Conservation (phyloP, 164 flowering plant genomes). For the Vitis vinifera region DNA sequence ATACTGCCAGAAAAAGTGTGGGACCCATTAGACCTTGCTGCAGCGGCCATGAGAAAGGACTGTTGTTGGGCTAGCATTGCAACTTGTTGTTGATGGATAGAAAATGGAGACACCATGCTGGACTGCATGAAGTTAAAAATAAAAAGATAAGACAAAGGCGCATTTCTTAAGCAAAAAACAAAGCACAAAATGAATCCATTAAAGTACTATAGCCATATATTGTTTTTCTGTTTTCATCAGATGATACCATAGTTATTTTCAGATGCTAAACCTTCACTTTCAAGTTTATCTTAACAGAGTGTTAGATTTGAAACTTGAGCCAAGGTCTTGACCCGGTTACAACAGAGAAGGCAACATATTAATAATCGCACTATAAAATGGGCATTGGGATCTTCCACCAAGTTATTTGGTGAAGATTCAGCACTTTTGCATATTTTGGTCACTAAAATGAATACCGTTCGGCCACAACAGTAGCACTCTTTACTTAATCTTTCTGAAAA, state of each 20-base stretch:
- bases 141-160: background rate
- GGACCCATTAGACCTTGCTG: conserved; percentile 12
- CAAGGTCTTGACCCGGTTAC: background rate
- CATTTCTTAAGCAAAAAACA: background rate
- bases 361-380: background rate
- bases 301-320: background rate
- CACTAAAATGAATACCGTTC: too few relatives aligned
- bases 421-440: background rate
- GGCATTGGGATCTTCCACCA: background rate
- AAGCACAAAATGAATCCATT: background rate
- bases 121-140: conserved; percentile 23
- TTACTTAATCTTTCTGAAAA: background rate
- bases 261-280: background rate
- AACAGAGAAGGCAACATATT: background rate
- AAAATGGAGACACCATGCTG: conserved; percentile 31
- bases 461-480: too few relatives aligned
- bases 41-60: conserved; percentile 16
- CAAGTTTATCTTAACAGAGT: background rate
- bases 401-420: background rate
- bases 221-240: background rate
- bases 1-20: conserved; percentile 7
- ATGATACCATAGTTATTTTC: background rate
- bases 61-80: conserved; percentile 27
- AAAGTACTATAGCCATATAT: too few relatives aligned
- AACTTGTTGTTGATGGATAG: conserved; percentile 27